Base-by-base conservation (phyloP, 1,139 yeast species). In the Kazachstania sp. region DNA sequence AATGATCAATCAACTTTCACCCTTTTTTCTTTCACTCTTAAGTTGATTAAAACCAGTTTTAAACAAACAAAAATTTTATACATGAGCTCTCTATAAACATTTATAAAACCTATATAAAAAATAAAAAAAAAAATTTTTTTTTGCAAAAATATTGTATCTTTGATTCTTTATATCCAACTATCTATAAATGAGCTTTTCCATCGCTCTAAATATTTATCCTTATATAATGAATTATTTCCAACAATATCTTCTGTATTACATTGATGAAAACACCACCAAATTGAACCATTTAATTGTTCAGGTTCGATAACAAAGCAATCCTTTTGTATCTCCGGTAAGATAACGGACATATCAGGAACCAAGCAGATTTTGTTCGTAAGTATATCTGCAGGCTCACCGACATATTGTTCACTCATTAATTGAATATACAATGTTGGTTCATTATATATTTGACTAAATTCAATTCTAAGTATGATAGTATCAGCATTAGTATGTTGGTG, bases 241-340 rank as follows among this genome's bases (percentile, higher is more conserved):
- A 60, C 50, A 11, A 59, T 56, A n/a, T 48, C 52, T 7, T 52
- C 49, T 3, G 64, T 59, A 45, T 61, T 64, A 39, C 66, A 62
- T 31, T 57, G 51, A 45, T 62, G 65, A 9, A 61, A 41, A n/a
- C 50, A 45, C 40, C 56, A 59, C 64, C 64, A 62, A 11, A 42
- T 37, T 12, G 30, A 30, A 18, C 26, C 16, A 28, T 19, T 13
- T n/a, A 23, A 16, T 28, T 37, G 41, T 37, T 28, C 34, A 37
- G 41, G 37, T 26, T 26, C 26, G 12, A 45, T 45, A 37, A 46
- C 49, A 32, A 46, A 46, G n/a, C 35, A 36, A 4, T 37, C 39
- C 43, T 40, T 15, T 44, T 38, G 20, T 50, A 35, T 26, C 15
- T 34, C 16, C 54, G 56, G 36, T 47, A 42, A 39, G 20, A 42